Percentiles rank a stretch among this genome's conserved stretches.
These are phyloP conservation scores for Nicotiana obtusifolia DNA, from an alignment of 257 asterid species.

Conservation along the genomic window DNA sequence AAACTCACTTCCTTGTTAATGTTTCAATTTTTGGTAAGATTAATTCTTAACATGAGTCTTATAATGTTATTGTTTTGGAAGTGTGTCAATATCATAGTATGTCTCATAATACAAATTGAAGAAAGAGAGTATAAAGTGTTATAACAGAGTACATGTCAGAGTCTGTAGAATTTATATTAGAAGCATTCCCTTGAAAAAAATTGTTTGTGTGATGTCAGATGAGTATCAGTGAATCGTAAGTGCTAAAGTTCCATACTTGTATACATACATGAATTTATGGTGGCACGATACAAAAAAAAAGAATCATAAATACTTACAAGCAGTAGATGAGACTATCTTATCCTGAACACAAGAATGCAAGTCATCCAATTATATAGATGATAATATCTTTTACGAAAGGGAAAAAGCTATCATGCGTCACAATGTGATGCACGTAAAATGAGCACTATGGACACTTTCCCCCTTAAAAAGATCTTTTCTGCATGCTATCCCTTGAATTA, in stretches of 20 bases:
- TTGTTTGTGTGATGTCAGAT: not conserved
- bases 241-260: not conserved
- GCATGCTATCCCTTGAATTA: not conserved
- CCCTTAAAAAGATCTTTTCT: not conserved
- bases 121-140: not conserved
- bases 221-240: not conserved
- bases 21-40: not conserved
- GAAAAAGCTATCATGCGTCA: not conserved
- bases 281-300: not conserved
- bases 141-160: not conserved
- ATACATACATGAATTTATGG: not conserved
- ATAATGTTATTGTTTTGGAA: not conserved
- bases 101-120: not conserved
- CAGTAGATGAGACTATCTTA: not conserved
- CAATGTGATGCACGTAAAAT: not conserved
- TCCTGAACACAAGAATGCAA: not conserved
- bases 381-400: not conserved
- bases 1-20: not conserved
- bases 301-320: not conserved
- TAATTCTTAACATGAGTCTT: not conserved
- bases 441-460: not conserved
- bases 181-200: not conserved
- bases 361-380: not conserved
- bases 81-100: not conserved
- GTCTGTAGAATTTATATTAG: not conserved